A percentile compares a stretch with the other conserved stretches of the same genome.
These are phyloP conservation scores for Crithidia bombi DNA, from an alignment of 208 protist genomes.

Conservation along the genomic window DNA sequence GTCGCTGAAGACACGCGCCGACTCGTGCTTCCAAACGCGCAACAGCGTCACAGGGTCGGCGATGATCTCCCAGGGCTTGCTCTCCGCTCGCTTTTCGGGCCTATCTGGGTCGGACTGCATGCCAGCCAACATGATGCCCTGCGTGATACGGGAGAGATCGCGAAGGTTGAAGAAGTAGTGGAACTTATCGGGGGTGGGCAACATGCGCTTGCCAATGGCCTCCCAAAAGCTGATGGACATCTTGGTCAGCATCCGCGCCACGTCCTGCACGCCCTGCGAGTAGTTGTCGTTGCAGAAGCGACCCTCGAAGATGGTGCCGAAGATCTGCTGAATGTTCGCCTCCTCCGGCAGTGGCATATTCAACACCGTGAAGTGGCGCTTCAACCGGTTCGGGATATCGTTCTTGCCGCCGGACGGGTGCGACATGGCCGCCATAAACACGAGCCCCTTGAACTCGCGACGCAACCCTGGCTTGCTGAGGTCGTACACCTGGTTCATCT, in stretches of 20 bases:
- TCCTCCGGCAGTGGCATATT: constrained; percentile 96
- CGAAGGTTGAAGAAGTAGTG: constrained; percentile 99
- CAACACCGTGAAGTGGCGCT: constrained; percentile 97
- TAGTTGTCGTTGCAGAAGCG: constrained; percentile 93
- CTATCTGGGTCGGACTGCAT: constrained; percentile 88
- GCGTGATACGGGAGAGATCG: constrained; percentile 96
- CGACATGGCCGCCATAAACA: constrained; percentile 97
- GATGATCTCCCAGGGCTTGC: constrained; percentile 86
- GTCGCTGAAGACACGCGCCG: constrained; percentile 96
- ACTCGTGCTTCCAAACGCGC: constrained; percentile 98
- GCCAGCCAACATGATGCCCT: constrained; percentile 93
- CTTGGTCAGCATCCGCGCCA: constrained; percentile 88
- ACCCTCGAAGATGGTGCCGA: constrained; percentile 91
- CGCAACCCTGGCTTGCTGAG: constrained; percentile 92
- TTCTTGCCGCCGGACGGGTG: constrained; percentile 98
- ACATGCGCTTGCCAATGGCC: constrained; percentile 91
- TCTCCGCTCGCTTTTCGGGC: constrained; percentile 86
- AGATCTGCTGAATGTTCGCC: constrained; percentile 94
- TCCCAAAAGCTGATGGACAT: constrained; percentile 95
- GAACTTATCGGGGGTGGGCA: constrained; percentile 98
- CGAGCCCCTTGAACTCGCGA: constrained; percentile 94
- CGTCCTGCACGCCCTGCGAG: constrained; percentile 81
- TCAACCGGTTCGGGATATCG: constrained; percentile 98
- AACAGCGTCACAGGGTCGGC: constrained; percentile 83
- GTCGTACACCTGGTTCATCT: constrained; percentile 89